Evolutionary conservation across 495 filamentous ascomycete genomes (phyloP).

Genomic region (Penicillium silybi): DNA sequence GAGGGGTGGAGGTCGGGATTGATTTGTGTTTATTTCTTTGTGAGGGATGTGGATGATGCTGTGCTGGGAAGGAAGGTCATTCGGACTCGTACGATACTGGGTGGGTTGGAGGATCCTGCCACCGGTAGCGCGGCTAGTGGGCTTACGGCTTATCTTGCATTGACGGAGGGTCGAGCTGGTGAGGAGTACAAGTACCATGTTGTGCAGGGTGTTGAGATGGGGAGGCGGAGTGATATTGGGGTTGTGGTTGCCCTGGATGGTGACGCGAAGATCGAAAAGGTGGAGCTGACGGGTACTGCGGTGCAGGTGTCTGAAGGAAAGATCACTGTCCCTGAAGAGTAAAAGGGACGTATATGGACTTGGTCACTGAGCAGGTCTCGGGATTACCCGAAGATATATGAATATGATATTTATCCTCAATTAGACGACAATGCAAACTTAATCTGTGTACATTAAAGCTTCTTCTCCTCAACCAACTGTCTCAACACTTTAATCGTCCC

Average conservation of each 20-base stretch:
- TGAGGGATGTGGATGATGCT: conserved; percentile 33
- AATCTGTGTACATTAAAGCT: conserved; percentile 8
- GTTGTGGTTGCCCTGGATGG: conserved; percentile 37
- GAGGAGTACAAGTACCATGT: conserved; percentile 43
- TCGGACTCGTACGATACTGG: conserved; percentile 50
- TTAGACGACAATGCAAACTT: neutral
- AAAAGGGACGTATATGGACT: neutral
- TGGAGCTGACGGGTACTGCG: conserved; percentile 53
- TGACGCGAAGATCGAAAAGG: conserved; percentile 38
- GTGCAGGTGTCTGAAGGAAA: conserved; percentile 57
- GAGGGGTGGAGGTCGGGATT: conserved; percentile 54
- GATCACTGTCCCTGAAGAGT: conserved; percentile 23
- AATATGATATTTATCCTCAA: too few relatives aligned
- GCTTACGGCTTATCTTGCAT: conserved; percentile 54
- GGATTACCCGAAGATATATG: too few relatives aligned
- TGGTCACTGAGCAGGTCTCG: too few relatives aligned
- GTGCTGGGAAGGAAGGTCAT: conserved; percentile 28
- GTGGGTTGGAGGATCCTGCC: conserved; percentile 61
- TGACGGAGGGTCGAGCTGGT: conserved; percentile 33
- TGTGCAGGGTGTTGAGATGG: conserved; percentile 79
- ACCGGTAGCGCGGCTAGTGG: conserved; percentile 65
- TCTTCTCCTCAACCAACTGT: conserved; percentile 30
- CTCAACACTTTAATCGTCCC: conserved; percentile 31
- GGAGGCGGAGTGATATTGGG: conserved; percentile 58
- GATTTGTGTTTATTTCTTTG: conserved; percentile 56